Percentiles rank a stretch among this genome's conserved stretches.
Conservation (phyloP, 2,329 filamentous ascomycete genomes). For the Tolypocladium tundrense region DNA sequence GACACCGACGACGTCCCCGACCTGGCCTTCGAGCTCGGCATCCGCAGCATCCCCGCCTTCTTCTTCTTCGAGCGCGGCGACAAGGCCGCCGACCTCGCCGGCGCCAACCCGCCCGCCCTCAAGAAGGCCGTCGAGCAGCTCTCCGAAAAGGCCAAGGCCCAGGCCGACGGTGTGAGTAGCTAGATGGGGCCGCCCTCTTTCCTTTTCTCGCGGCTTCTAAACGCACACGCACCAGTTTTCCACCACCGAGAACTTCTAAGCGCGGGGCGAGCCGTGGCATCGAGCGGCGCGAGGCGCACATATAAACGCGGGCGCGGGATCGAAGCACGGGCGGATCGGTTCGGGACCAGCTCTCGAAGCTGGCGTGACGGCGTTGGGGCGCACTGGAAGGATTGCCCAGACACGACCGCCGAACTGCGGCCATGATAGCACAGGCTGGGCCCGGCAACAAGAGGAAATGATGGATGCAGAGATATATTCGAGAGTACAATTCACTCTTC, state of each 20-base stretch:
- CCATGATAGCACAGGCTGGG: neutral
- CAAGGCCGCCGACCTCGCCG: slow-evolving; percentile 32
- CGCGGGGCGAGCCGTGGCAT: neutral
- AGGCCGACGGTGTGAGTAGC: slow-evolving; percentile 7
- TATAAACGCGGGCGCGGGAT: neutral
- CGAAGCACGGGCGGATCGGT: neutral
- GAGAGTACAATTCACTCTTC: neutral
- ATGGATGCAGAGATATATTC: neutral
- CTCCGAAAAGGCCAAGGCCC: slow-evolving; percentile 15
- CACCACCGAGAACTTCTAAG: slow-evolving; percentile 13
- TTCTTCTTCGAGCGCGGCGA: slow-evolving; percentile 47
- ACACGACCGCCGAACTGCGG: neutral
- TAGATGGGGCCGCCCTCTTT: neutral
- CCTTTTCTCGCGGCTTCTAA: neutral
- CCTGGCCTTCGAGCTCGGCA: slow-evolving; percentile 36
- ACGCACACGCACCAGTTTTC: slow-evolving; percentile 6
- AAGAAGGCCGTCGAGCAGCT: slow-evolving; percentile 15
- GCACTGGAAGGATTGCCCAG: neutral
- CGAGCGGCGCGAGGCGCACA: neutral
- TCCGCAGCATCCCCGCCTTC: slow-evolving; percentile 50
- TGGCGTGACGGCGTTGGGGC: neutral
- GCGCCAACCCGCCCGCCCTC: slow-evolving; percentile 23
- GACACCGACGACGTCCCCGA: slow-evolving; percentile 46
- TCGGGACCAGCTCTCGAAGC: neutral
- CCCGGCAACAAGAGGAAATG: neutral